Conservation (phyloP, 2,329 filamentous ascomycete genomes). For the Tolypocladium paradoxum region DNA sequence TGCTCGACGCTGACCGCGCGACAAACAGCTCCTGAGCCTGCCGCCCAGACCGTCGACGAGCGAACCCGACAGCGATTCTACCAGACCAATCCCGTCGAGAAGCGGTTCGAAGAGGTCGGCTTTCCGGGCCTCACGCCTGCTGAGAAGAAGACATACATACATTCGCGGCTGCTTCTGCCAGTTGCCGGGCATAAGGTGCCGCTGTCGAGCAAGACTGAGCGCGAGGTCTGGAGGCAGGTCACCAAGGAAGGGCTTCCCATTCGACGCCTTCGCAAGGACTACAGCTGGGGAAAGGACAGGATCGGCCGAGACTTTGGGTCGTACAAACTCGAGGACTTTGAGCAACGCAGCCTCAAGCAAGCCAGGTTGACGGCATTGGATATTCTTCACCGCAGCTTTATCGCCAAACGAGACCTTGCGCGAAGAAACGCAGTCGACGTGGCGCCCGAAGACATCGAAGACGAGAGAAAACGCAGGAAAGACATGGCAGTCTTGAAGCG, state of each 20-base stretch:
- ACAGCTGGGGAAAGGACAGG: constrained; percentile 41
- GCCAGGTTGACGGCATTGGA: constrained; percentile 31
- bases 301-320: constrained; percentile 37
- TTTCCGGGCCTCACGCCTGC: constrained; percentile 32
- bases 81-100: constrained; percentile 38
- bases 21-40: constrained; percentile 17
- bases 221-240: constrained; percentile 47
- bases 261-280: constrained; percentile 27
- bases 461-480: constrained; percentile 34
- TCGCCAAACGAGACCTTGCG: constrained; percentile 23
- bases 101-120: constrained; percentile 32
- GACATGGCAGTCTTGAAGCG: constrained; percentile 40
- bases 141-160: constrained; percentile 38
- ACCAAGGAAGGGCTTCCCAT: constrained; percentile 40
- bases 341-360: constrained; percentile 29
- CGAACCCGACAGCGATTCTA: constrained; percentile 36
- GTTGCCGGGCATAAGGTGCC: constrained; percentile 23
- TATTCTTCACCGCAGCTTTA: constrained; percentile 34
- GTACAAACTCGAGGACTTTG: constrained; percentile 35
- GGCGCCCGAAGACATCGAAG: constrained; percentile 28
- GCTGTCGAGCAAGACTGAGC: constrained; percentile 36
- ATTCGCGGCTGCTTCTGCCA: constrained; percentile 33
- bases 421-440: constrained; percentile 13
- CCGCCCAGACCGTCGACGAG: constrained; percentile 36
- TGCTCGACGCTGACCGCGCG: neutral